Evolutionary conservation across 768 basidiomycete species (phyloP), one percentile per base, ranked within the genome.

Genomic region (Psilocybe azurescens): DNA sequence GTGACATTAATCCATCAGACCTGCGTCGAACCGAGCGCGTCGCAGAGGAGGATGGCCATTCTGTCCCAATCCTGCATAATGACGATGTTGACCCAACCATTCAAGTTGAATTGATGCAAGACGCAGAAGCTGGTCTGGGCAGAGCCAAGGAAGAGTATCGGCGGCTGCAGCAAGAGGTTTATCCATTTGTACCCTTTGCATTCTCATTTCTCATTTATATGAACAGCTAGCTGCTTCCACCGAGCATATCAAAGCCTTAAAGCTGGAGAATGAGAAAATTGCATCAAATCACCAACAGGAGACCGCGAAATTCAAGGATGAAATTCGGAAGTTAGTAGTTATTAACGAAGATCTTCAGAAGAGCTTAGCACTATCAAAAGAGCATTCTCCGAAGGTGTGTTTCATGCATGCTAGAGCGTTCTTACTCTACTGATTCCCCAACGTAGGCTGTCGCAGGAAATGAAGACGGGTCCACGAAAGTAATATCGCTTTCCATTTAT

Each of bases 141-240:
- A 71, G 68, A 59, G 76, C 73, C 5, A 71, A 70, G 52, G 66
- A 70, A 46, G 75, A 74, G 53, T 75, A 74, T 57, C 53, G 62
- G 24, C 68, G 61, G 39, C 49, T 77, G 20, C 72, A 73, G 52
- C 67, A 72, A 24, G 71, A 73, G 67, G 75, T 74, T 38, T 64
- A 56, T 47, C 8, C 33, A 30, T 54, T 3, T 39, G 14, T 59
- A 8, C 49, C 5, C 36, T 36, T 32, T 18, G 10, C 36, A 13
- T 44, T 53, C 30, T 20, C 52, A 11, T 4, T 44, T 6, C 30
- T 55, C 16, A 39, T 30, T 24, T 33, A 39, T 33, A 56, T 18
- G 13, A 29, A 58, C 18, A 71, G 70, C 63, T 71, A 14, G 65
- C 67, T 24, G 46, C 57, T 28, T 66, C 71, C 14, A 41, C 59